Evolutionary conservation across 495 filamentous ascomycete genomes (phyloP), one percentile per base, ranked within the genome.

Genomic region (Podospora conica): DNA sequence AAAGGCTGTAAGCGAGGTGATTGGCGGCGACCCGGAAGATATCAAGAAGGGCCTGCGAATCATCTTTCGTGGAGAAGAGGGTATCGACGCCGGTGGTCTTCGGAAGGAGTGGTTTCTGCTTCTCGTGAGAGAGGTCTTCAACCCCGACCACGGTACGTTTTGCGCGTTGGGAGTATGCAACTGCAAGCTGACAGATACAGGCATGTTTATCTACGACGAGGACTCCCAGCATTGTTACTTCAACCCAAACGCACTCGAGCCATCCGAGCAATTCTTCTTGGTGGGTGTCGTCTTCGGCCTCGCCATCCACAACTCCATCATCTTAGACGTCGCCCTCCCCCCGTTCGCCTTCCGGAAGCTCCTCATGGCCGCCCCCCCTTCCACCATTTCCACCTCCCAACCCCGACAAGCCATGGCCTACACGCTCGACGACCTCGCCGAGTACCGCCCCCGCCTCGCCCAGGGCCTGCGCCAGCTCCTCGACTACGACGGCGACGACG

Each of bases 31-130:
- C 1, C 84, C 88, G 58, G 92, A 95, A 63, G 94, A 97, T 57
- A 88, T 96, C 76, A 98, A 98, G 76, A 97, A 98, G 75, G 91
- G 90, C 8, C 77, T 98, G 56, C 87, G 90, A 29, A 93, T 97
- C 57, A 88, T 91, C 64, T 98, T 98, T 70, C 74, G 85, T 23
- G 92, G 91, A 55, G 94, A 97, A 75, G 93, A 97, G 74, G 93
- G 93, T 2, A 85, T 97, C 56, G 93, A 98, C 79, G 94, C 91
- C 9, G 93, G 93, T 27, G 93, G 93, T 5, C 82, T 96, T 29
- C 86, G 92, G 58, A 98, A 98, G 74, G 93, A 98, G 76, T 98
- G 94, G 94, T 98, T 98, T 71, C 79, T 97, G 40, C 82, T 97
- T 60, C 85, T 98, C 20, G 91, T 96, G 20, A 83, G 94, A 65